These are phyloP conservation scores for Astrocystis sublimbata DNA, from an alignment of 495 filamentous ascomycete genomes.

Conservation along the genomic window DNA sequence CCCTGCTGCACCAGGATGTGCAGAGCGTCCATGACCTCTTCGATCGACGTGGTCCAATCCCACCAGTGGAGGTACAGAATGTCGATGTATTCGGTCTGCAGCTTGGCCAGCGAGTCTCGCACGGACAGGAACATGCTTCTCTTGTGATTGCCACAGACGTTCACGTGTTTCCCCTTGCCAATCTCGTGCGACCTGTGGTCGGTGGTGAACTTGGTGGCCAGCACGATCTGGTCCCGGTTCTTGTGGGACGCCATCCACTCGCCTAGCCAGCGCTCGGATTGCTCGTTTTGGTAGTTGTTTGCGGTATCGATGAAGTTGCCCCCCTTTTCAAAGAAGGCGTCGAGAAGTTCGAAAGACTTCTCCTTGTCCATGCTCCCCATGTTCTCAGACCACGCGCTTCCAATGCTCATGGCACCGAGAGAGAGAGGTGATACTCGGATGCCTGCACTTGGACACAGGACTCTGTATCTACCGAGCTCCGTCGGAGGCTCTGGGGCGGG, in stretches of 20 bases:
- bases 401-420: constrained; percentile 66
- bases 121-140: constrained; percentile 54
- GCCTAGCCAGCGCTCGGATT: constrained; percentile 66
- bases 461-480: constrained; percentile 59
- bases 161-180: constrained; percentile 19
- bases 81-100: constrained; percentile 69
- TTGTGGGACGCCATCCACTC: constrained; percentile 59
- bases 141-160: constrained; percentile 27
- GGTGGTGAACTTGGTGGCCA: constrained; percentile 28
- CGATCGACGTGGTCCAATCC: constrained; percentile 60
- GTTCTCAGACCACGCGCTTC: constrained; percentile 46
- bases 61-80: constrained; percentile 64
- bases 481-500: constrained; percentile 54
- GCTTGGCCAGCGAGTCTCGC: constrained; percentile 56
- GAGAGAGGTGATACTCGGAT: constrained; percentile 61
- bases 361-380: constrained; percentile 29
- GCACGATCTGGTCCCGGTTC: constrained; percentile 58
- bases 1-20: constrained; percentile 59
- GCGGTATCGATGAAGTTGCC: constrained; percentile 76
- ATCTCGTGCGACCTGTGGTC: constrained; percentile 26
- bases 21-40: constrained; percentile 63
- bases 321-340: constrained; percentile 55
- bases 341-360: constrained; percentile 47
- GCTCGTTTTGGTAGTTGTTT: constrained; percentile 63
- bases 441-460: constrained; percentile 60